phyloP scores from a whole-genome alignment of 1,284 basidiomycete species.

The Anthracocystis setariae region DNA sequence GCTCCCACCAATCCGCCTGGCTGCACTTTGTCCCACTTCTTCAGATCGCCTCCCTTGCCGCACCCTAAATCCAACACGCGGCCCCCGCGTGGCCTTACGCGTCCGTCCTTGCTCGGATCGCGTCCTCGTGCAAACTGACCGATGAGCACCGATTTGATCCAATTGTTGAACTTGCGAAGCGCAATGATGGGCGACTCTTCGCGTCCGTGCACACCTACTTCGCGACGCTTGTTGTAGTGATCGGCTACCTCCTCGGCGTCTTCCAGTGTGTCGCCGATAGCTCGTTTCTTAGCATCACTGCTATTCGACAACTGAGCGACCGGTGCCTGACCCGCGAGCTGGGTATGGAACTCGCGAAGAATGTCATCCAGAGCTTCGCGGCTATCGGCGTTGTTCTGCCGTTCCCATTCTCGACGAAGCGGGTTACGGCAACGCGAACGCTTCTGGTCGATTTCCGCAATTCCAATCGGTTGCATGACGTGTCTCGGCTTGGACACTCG shows the following conservation, averaged over 20 bases:
- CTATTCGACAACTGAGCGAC: constrained; percentile 1
- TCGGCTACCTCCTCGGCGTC: constrained; percentile 51
- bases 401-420: constrained; percentile 52
- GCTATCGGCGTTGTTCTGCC: constrained; percentile 28
- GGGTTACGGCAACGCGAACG: constrained; percentile 49
- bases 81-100: constrained; percentile 68
- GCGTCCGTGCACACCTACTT: constrained; percentile 85
- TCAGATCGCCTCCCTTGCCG: constrained; percentile 96
- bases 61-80: constrained; percentile 95
- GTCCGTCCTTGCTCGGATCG: constrained; percentile 29
- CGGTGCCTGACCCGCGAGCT: not conserved
- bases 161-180: constrained; percentile 97
- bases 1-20: constrained; percentile 83
- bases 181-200: constrained; percentile 94
- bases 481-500: constrained; percentile 46
- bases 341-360: constrained; percentile 33
- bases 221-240: constrained; percentile 83
- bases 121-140: constrained; percentile 41
- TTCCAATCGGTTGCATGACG: constrained; percentile 46
- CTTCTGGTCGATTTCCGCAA: constrained; percentile 51
- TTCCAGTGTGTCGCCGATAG: constrained; percentile 27
- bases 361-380: constrained; percentile 45
- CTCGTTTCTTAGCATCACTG: constrained; percentile 24
- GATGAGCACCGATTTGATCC: constrained; percentile 69
- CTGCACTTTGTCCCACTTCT: constrained; percentile 91